Base-by-base conservation (phyloP, 2,329 filamentous ascomycete genomes). In the Colletotrichum godetiae region DNA sequence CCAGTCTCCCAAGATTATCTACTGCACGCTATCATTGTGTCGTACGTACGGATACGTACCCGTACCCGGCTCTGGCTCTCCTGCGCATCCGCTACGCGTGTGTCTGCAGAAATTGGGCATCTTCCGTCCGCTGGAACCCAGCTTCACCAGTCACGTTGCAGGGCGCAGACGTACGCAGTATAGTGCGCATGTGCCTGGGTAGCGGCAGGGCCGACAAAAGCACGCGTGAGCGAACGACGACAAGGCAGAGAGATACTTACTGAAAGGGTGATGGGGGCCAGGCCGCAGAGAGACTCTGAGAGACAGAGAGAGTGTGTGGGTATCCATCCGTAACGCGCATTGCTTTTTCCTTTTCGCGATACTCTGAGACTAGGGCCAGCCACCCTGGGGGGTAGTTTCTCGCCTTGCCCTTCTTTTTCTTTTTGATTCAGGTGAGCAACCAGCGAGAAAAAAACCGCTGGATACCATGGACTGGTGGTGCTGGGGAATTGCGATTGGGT, bases 281-380 rank as follows among this genome's bases (percentile, higher is more conserved):
- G 19, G 42, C 15, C 15, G 19, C n/a, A 55, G 22, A 55, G 52
- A 24, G 52, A 24, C 35, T 42, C 15, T 15, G 52, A 55, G 22
- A 29, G 52, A 53, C 52, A 37, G 53, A 33, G 55, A 19, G n/a
- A 15, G n/a, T 2, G 42, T 49, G 42, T 49, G n/a, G 42, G 42
- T 49, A 49, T 49, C 42, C 42, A 49, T 49, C 42, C 42, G 49
- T 37, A 49, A 53, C 27, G 33, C 66, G 19, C 53, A 42, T 73
- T 73, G 70, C 70, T 73, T 73, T 73, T 73, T 70, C 55, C 19
- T 49, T 55, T 15, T 60, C 70, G 58, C 66, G 60, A 64, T 69
- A 60, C 55, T 64, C 59, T 73, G 67, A 73, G 70, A 73, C 70
- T 73, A 73, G 70, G 59, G 60, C 15, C 66, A 69, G 67, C 70